Evolutionary conservation across 345 rosid genomes (phyloP), one percentile per base, ranked within the genome.

Genomic region (Rhodamnia argentea): DNA sequence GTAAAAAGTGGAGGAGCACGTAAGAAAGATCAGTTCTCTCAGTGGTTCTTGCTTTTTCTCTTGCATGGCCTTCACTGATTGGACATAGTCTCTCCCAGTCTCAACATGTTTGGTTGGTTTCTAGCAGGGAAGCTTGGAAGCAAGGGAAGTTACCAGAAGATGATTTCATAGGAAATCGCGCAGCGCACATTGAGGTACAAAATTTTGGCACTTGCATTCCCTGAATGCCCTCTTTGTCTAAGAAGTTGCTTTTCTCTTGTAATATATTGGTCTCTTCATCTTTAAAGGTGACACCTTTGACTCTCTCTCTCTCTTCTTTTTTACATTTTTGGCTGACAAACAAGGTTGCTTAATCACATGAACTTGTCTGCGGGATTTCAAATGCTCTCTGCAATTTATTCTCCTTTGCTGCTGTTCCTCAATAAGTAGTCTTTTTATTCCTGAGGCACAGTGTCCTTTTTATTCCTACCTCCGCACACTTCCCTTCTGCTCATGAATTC

Each of bases 121-220:
- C 83, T 88, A 90, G 90, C 97, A 96, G 98, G 92, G 98, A 94
- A 90, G 93, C 94, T 92, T 95, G 95, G 95, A 85, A 95, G 94
- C 95, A 94, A 92, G 95, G 91, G 87, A 94, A 90, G 91, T 37
- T 70, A 70, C 81, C 47, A 20, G 83, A 91, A 86, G 93, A 93
- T 91, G 94, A 95, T 88, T 91, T 91, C 86, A 86, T 88, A 86
- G 95, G 88, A 90, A 94, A 89, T 85, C 83, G 94, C 84, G 91
- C 92, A 40, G 90, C 97, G 87, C 90, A 92, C 88, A 92, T 95
- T 52, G 58, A 83, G 98, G 99, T 96, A 92, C 91, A 87, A 85
- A n/a, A 32, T 37, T 37, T 42, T 37, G 47, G 47, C 81, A 37
- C 81, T 70, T 70, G 26, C 81, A 32, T 70, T 37, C 81, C 81